Conservation (phyloP, 2,329 filamentous ascomycete species). For the Arthrinium phaeospermum region DNA sequence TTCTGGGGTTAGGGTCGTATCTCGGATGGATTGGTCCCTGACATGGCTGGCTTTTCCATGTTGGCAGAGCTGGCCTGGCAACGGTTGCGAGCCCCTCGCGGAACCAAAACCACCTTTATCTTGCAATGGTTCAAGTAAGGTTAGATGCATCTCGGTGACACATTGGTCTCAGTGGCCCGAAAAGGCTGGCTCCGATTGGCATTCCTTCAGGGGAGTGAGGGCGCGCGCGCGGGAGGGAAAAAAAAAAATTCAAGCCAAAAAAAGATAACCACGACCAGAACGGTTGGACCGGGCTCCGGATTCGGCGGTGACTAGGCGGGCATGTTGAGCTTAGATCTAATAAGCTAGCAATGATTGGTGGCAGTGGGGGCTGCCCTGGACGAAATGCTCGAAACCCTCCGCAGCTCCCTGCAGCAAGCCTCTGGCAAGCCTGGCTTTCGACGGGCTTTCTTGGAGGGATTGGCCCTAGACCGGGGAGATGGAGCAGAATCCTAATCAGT, state of each 20-base stretch:
- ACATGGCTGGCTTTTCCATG: not conserved
- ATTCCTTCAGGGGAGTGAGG: not conserved
- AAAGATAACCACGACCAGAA: constrained; percentile 3
- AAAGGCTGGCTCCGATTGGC: constrained; percentile 2
- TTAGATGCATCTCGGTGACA: constrained; percentile 2
- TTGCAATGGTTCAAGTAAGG: not conserved
- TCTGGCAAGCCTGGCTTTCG: not conserved
- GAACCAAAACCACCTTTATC: not conserved
- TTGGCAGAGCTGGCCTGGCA: not conserved
- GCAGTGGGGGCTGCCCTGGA: not conserved
- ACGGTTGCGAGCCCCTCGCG: too few relatives aligned
- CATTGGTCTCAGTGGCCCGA: not conserved
- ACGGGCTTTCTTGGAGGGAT: not conserved
- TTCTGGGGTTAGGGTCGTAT: not conserved
- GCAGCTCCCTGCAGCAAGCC: not conserved
- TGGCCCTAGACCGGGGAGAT: constrained; percentile 1
- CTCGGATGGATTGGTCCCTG: constrained; percentile 3
- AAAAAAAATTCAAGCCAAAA: not conserved
- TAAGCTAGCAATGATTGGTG: not conserved
- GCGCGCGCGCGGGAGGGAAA: not conserved
- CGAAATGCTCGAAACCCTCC: not conserved
- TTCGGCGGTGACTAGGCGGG: constrained; percentile 11
- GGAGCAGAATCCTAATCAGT: constrained; percentile 1
- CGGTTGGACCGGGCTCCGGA: not conserved
- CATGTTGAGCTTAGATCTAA: constrained; percentile 3